Percentiles rank a stretch among this genome's conserved stretches.
phyloP scores from a whole-genome alignment of 192 early-diverging fungal species.

The Podila verticillata region DNA sequence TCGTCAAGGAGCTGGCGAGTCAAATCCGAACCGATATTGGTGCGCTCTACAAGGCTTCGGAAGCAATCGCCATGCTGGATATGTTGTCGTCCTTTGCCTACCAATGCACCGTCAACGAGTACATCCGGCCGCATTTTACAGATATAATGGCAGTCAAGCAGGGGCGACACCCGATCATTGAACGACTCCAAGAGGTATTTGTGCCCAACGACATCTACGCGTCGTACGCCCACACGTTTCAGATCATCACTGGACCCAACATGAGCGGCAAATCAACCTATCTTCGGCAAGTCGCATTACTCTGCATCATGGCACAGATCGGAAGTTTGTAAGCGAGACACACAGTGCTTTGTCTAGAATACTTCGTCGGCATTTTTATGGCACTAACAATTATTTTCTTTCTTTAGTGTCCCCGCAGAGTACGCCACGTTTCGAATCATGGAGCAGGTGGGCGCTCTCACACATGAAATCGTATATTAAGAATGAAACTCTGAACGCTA shows the following conservation, averaged over 20 bases:
- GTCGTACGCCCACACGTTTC: constrained; percentile 63
- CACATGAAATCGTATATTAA: not conserved
- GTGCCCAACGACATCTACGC: constrained; percentile 81
- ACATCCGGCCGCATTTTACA: constrained; percentile 81
- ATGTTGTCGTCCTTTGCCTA: constrained; percentile 81
- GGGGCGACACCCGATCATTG: constrained; percentile 81
- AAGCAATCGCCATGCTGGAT: constrained; percentile 83
- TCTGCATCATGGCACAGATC: constrained; percentile 87
- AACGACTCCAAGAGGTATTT: constrained; percentile 58
- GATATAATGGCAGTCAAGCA: constrained; percentile 79
- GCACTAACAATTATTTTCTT: not conserved
- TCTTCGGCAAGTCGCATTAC: constrained; percentile 80
- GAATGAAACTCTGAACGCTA: no score
- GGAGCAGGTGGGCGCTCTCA: constrained; percentile 53
- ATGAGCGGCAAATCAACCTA: constrained; percentile 94
- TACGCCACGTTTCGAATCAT: constrained; percentile 78
- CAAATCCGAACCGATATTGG: constrained; percentile 68
- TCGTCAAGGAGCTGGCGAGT: constrained; percentile 57
- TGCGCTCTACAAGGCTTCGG: constrained; percentile 76
- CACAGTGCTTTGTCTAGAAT: not conserved
- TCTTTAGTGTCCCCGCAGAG: constrained; percentile 78
- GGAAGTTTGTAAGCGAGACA: constrained; percentile 71
- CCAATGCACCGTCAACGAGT: constrained; percentile 65
- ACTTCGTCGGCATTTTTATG: not conserved
- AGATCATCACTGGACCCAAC: constrained; percentile 90